Evolutionary conservation across 2,329 filamentous ascomycete genomes (phyloP).

Genomic region (Paradendryphiella salina): DNA sequence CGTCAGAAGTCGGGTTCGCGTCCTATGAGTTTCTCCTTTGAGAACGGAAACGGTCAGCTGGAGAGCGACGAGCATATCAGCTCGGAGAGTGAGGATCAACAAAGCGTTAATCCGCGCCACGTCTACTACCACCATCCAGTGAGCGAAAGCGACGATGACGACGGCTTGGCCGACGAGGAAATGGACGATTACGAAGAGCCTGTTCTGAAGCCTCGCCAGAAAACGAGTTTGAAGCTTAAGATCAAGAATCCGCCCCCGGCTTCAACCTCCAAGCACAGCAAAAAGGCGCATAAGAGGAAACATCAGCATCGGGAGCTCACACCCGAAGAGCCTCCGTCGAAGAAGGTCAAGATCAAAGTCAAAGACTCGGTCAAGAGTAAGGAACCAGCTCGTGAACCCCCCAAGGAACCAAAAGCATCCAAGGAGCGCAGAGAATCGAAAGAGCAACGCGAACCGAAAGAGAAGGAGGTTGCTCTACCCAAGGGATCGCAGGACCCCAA

Average conservation of each 20-base stretch:
- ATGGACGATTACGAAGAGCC: slow-evolving; percentile 49
- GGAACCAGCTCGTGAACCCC: slow-evolving; percentile 11
- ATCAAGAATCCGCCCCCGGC: slow-evolving; percentile 28
- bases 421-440: slow-evolving; percentile 19
- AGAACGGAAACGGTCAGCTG: slow-evolving; percentile 62
- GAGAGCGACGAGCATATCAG: slow-evolving; percentile 53
- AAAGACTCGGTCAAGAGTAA: slow-evolving; percentile 15
- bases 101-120: slow-evolving; percentile 42
- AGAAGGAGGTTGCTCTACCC: slow-evolving; percentile 19
- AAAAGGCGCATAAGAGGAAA: slow-evolving; percentile 35
- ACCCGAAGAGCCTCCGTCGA: slow-evolving; percentile 34
- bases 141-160: slow-evolving; percentile 35
- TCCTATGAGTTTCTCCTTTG: slow-evolving; percentile 74
- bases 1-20: slow-evolving; percentile 56
- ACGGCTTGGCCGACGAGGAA: slow-evolving; percentile 33
- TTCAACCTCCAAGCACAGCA: slow-evolving; percentile 26
- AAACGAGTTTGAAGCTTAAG: slow-evolving; percentile 38
- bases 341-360: slow-evolving; percentile 31
- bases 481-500: slow-evolving; percentile 26
- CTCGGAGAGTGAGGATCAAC: slow-evolving; percentile 38
- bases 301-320: slow-evolving; percentile 29
- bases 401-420: slow-evolving; percentile 17
- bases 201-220: slow-evolving; percentile 30
- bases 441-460: slow-evolving; percentile 21
- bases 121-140: slow-evolving; percentile 40